Percentiles rank a stretch among this genome's conserved stretches.
phyloP scores from a whole-genome alignment of 1,139 yeast genomes.

The Tardiomyces blankii region DNA sequence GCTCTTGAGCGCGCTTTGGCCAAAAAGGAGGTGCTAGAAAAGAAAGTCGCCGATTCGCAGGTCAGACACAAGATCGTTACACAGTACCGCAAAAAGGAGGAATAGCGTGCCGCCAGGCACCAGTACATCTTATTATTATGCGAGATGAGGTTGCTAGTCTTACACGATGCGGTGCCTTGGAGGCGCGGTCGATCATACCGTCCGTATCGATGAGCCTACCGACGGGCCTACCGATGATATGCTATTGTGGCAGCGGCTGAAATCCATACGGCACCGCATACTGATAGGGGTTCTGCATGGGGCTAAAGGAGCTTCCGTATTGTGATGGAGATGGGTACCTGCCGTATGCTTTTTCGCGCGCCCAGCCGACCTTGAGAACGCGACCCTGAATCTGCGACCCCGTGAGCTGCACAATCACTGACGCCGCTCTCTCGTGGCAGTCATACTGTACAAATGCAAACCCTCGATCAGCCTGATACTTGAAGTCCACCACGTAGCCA shows the following conservation, averaged over 20 bases:
- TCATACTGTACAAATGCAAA: conserved; percentile 83
- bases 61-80: conserved; percentile 15
- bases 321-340: conserved; percentile 1
- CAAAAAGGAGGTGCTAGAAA: conserved; percentile 17
- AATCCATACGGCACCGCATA: no score
- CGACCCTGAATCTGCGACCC: conserved; percentile 74
- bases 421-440: conserved; percentile 78
- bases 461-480: conserved; percentile 70
- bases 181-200: no score
- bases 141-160: no score
- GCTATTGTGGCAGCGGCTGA: no score
- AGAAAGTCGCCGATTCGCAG: conserved; percentile 18
- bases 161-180: no score
- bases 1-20: conserved; percentile 19
- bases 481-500: conserved; percentile 74
- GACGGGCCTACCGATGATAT: no score
- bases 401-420: conserved; percentile 71
- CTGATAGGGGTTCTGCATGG: no score
- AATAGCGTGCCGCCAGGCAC: conserved; percentile 3
- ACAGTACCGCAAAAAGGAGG: conserved; percentile 13
- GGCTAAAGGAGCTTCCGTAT: background rate
- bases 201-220: no score
- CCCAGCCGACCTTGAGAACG: conserved; percentile 82
- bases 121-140: background rate
- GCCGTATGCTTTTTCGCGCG: conserved; percentile 28